Percentiles rank a stretch among this genome's conserved stretches.
phyloP scores from a whole-genome alignment of 306 rosid genomes.

The Hippophae rhamnoides region DNA sequence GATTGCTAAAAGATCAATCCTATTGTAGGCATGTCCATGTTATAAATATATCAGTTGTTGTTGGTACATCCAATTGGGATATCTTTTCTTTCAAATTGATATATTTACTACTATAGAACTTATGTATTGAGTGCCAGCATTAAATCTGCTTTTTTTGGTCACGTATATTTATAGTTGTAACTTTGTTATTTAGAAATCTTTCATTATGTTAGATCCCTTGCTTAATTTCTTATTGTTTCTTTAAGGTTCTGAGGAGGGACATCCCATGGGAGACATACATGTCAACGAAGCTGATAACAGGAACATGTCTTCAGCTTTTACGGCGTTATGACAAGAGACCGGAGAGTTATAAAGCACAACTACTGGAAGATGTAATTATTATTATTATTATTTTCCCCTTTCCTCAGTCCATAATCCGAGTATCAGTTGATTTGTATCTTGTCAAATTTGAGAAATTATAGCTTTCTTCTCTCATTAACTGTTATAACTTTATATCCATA shows the following conservation, averaged over 20 bases:
- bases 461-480: not conserved
- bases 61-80: no score
- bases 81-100: no score
- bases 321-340: conserved; percentile 85
- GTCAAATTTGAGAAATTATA: conserved; percentile 1
- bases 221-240: conserved; percentile 7
- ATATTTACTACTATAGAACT: not conserved
- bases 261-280: conserved; percentile 99
- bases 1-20: no score
- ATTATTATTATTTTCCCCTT: not conserved
- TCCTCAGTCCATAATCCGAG: not conserved
- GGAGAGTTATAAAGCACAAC: conserved; percentile 72
- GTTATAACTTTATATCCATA: not conserved
- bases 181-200: conserved; percentile 4
- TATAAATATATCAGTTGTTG: no score
- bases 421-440: not conserved
- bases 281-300: conserved; percentile 81
- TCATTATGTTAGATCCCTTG: not conserved
- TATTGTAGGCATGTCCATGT: no score
- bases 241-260: conserved; percentile 72
- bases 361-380: conserved; percentile 66
- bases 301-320: conserved; percentile 85
- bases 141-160: not conserved
- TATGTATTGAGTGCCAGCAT: not conserved
- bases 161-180: not conserved